These are phyloP conservation scores for Leishmania gerbilli DNA, from an alignment of 208 protist genomes.

Conservation along the genomic window DNA sequence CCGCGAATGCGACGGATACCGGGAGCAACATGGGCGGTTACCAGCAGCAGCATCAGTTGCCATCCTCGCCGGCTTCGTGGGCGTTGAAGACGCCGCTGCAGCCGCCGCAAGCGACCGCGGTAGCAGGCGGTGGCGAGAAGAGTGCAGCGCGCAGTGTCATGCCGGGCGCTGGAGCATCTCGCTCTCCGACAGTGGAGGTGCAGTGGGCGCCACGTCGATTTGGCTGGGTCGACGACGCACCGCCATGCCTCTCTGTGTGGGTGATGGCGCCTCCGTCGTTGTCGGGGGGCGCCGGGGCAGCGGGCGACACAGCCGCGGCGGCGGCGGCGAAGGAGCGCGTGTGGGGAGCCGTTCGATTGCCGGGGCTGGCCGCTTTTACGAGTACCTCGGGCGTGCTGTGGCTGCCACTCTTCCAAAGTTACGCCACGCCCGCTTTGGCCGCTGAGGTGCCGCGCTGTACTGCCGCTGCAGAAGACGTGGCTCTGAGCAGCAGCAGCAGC, in stretches of 20 bases:
- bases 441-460: neutral
- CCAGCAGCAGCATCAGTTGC: neutral
- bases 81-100: neutral
- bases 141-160: neutral
- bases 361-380: conserved; percentile 13
- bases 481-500: neutral
- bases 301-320: neutral
- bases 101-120: neutral
- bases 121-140: neutral
- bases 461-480: neutral
- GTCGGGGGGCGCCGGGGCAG: neutral
- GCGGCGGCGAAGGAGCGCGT: conserved; percentile 5
- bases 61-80: neutral
- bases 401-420: conserved; percentile 32
- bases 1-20: no score
- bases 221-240: conserved; percentile 9
- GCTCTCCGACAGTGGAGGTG: conserved; percentile 10
- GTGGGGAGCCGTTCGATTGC: conserved; percentile 23
- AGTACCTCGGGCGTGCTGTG: conserved; percentile 21
- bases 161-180: neutral
- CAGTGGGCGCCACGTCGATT: conserved; percentile 29
- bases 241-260: conserved; percentile 18
- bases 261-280: conserved; percentile 6
- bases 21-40: neutral
- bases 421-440: neutral